Evolutionary conservation across 345 rosid genomes (phyloP).

Genomic region (Gynandropsis gynandra): DNA sequence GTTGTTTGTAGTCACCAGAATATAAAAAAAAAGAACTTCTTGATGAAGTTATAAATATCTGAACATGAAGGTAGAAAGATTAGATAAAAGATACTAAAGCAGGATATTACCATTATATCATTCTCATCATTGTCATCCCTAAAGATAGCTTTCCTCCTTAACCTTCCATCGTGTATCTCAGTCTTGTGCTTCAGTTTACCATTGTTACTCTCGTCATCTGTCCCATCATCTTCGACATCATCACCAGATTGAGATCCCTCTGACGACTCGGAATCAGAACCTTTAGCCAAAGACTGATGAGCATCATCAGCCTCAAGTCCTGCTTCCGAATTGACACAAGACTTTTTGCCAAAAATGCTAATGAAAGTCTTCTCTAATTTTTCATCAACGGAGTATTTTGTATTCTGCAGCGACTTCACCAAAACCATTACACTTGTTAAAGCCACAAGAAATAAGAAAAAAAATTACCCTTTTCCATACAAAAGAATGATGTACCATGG

Average conservation of each 20-base stretch:
- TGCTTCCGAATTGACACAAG: constrained; percentile 28
- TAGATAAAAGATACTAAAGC: constrained; percentile 13
- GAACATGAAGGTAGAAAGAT: background rate
- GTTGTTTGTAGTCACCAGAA: constrained; percentile 12
- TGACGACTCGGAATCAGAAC: constrained; percentile 33
- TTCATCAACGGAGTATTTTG: constrained; percentile 81
- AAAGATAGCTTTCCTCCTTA: constrained; percentile 76
- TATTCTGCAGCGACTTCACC: constrained; percentile 77
- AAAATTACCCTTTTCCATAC: background rate
- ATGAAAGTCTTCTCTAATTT: constrained; percentile 74
- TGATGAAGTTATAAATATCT: background rate
- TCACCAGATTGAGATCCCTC: constrained; percentile 27
- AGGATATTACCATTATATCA: constrained; percentile 35
- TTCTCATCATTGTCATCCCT: constrained; percentile 31
- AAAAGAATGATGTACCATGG: constrained; percentile 14
- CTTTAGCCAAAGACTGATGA: constrained; percentile 21
- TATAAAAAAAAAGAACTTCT: constrained; percentile 2
- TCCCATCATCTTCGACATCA: constrained; percentile 28
- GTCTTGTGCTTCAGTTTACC: constrained; percentile 34
- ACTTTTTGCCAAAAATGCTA: constrained; percentile 49
- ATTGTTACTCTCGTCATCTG: constrained; percentile 28
- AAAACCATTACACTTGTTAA: constrained; percentile 24
- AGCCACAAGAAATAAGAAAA: constrained; percentile 1
- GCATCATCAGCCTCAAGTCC: constrained; percentile 28
- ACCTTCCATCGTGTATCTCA: constrained; percentile 64